phyloP scores from a whole-genome alignment of 345 rosid genomes.

The Bruguiera gymnorhiza region DNA sequence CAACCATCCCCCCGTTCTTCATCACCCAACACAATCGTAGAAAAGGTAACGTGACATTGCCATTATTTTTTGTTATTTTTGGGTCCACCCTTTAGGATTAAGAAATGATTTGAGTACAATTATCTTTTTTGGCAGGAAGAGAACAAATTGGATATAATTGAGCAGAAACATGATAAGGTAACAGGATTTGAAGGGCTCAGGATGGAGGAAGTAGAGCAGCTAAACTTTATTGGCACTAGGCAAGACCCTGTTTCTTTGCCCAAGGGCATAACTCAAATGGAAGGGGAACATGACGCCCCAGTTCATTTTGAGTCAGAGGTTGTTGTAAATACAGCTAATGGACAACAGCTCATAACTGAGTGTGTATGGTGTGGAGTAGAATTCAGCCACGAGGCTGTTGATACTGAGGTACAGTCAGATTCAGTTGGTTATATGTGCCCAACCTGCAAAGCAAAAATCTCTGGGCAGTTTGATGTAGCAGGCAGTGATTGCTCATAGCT shows the following conservation, averaged over 20 bases:
- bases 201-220: conserved; percentile 44
- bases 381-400: conserved; percentile 50
- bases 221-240: conserved; percentile 30
- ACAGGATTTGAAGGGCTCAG: conserved; percentile 44
- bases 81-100: no score
- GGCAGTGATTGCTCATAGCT: conserved; percentile 12
- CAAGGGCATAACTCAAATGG: conserved; percentile 33
- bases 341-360: conserved; percentile 33
- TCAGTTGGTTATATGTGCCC: conserved; percentile 75
- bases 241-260: conserved; percentile 32
- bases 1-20: conserved; percentile 19
- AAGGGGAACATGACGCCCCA: conserved; percentile 27
- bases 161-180: conserved; percentile 25
- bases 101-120: neutral
- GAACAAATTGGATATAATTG: conserved; percentile 14
- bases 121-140: conserved; percentile 42
- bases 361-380: conserved; percentile 68
- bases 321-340: conserved; percentile 16
- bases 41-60: conserved; percentile 28
- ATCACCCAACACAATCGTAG: conserved; percentile 4
- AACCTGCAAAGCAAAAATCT: conserved; percentile 56
- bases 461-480: conserved; percentile 34
- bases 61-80: neutral
- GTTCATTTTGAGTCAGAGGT: conserved; percentile 39
- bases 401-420: conserved; percentile 51